Percentiles rank a stretch among this genome's conserved stretches.
Evolutionary conservation across 1,284 basidiomycete genomes (phyloP).

Genomic region (Chondrostereum purpureum): DNA sequence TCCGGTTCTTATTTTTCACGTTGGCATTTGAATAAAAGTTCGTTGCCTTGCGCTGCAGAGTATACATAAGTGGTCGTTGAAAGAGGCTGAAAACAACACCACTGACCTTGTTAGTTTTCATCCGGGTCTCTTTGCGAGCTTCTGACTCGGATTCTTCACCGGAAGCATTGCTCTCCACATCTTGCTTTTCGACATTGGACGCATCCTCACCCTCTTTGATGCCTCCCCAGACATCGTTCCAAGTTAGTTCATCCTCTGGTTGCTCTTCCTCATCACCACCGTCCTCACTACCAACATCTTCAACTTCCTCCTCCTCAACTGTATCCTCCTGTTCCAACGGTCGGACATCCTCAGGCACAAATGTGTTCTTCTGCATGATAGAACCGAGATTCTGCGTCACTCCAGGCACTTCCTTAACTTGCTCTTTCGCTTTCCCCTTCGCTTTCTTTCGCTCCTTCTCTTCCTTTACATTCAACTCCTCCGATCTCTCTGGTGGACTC

Average conservation of each 20-base stretch:
- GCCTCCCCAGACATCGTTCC: conserved; percentile 64
- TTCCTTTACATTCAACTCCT: conserved; percentile 61
- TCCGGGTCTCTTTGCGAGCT: conserved; percentile 60
- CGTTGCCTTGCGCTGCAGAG: conserved; percentile 67
- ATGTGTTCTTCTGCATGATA: conserved; percentile 82
- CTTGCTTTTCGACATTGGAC: conserved; percentile 20
- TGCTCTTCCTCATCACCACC: conserved; percentile 31
- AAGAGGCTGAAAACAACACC: conserved; percentile 7
- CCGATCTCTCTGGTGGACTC: conserved; percentile 67
- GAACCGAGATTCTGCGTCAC: conserved; percentile 72
- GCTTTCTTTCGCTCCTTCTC: conserved; percentile 39
- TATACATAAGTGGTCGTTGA: conserved; percentile 9
- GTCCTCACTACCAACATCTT: conserved; percentile 25
- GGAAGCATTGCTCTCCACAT: conserved; percentile 21
- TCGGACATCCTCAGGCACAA: conserved; percentile 64
- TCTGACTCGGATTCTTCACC: conserved; percentile 23
- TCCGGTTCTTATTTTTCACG: conserved; percentile 83
- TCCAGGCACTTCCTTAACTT: conserved; percentile 33
- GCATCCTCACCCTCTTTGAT: conserved; percentile 24
- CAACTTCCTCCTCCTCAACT: conserved; percentile 26
- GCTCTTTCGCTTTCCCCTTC: conserved; percentile 30
- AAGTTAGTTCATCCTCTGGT: conserved; percentile 44
- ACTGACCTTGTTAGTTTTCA: conserved; percentile 83
- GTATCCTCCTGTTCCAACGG: conserved; percentile 49
- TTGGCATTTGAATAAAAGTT: conserved; percentile 90